These are phyloP conservation scores for Lentinula novae-zelandiae DNA, from an alignment of 1,284 basidiomycete species.

Conservation along the genomic window DNA sequence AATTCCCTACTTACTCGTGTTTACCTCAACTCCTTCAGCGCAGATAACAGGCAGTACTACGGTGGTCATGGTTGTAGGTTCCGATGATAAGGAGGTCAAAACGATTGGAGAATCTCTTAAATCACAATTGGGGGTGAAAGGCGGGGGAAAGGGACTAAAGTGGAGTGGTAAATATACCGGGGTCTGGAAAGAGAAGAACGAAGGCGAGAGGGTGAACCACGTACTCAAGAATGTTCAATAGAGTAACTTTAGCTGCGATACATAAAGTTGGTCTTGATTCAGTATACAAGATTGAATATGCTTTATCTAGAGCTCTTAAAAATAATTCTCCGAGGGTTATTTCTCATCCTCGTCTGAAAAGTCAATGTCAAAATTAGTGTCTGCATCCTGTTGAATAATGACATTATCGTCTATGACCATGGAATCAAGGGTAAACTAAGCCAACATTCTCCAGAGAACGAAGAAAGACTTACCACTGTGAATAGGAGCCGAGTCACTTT, in stretches of 20 bases:
- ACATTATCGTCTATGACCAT: background rate
- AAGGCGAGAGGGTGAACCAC: conserved; percentile 37
- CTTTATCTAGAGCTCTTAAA: background rate
- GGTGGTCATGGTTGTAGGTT: conserved; percentile 58
- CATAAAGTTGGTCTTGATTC: background rate
- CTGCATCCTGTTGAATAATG: background rate
- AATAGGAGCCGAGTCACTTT: conserved; percentile 1
- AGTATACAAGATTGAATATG: too few species aligned
- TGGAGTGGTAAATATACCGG: conserved; percentile 68
- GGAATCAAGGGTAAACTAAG: background rate
- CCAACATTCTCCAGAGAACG: background rate
- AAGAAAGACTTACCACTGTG: conserved; percentile 4
- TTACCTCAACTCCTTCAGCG: conserved; percentile 58
- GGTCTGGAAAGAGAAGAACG: conserved; percentile 46
- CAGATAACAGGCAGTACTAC: conserved; percentile 47
- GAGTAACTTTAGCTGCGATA: background rate
- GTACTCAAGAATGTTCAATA: conserved; percentile 28
- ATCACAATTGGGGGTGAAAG: conserved; percentile 53
- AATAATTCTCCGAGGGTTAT: background rate
- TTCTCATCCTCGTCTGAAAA: background rate
- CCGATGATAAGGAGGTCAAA: conserved; percentile 59
- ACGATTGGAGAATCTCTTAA: conserved; percentile 56
- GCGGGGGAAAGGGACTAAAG: conserved; percentile 57
- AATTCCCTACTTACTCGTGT: conserved; percentile 46
- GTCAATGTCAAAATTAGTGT: background rate